These are phyloP conservation scores for barley (Hordeum vulgare) DNA, from an alignment of 176 grass and related monocot species.

Conservation along the genomic window MorexV3_pseudomolecules_assembly NC_058518.1:99425429-99425928, in stretches of 20 bases:
- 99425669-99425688: not conserved
- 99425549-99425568: no score
- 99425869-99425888: not conserved
- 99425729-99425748: constrained; percentile 24
- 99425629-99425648: no score
- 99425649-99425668: not conserved
- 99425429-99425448: not conserved
- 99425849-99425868: not conserved
- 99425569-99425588: no score
- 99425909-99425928: not conserved
- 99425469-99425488: no score
- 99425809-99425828: not conserved
- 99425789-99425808: not conserved
- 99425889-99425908: not conserved
- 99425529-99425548: no score
- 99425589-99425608: no score
- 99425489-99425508: no score
- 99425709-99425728: not conserved
- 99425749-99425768: not conserved
- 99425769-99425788: not conserved
- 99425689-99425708: not conserved
- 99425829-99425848: not conserved
- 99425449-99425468: not conserved
- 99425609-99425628: no score
- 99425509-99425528: no score